Conservation (phyloP, 1,284 basidiomycete species). For the Xerocomus amazonicus region DNA sequence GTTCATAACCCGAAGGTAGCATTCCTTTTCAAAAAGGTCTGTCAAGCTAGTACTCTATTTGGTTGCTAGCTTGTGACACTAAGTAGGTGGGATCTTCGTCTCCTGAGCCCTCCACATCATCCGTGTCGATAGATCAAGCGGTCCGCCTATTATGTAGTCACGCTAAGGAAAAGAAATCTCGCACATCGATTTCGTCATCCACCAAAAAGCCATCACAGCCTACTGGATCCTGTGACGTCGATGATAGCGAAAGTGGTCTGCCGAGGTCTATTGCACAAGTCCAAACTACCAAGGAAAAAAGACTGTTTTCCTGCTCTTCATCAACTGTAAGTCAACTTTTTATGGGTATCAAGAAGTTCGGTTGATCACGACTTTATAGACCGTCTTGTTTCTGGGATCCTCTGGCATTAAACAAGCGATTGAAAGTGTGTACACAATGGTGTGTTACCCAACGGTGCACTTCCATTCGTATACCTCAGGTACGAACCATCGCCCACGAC, state of each 20-base stretch:
- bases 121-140: slow-evolving; percentile 63
- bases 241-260: slow-evolving; percentile 55
- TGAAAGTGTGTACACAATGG: slow-evolving; percentile 81
- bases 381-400: slow-evolving; percentile 91
- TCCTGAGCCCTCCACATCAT: slow-evolving; percentile 83
- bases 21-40: slow-evolving; percentile 89
- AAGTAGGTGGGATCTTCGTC: slow-evolving; percentile 68
- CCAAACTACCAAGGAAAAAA: slow-evolving; percentile 91
- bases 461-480: slow-evolving; percentile 93
- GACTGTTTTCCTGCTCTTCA: slow-evolving; percentile 87
- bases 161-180: slow-evolving; percentile 76
- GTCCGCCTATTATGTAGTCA: slow-evolving; percentile 85
- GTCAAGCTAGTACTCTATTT: background rate
- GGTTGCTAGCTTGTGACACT: background rate
- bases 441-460: slow-evolving; percentile 88
- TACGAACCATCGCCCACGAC: slow-evolving; percentile 26
- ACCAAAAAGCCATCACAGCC: slow-evolving; percentile 15
- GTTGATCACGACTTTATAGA: slow-evolving; percentile 47
- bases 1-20: slow-evolving; percentile 87
- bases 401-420: slow-evolving; percentile 82
- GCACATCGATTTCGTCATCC: slow-evolving; percentile 45
- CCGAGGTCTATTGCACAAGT: slow-evolving; percentile 79
- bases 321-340: slow-evolving; percentile 74
- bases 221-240: slow-evolving; percentile 21
- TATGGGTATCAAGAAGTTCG: background rate